phyloP scores from a whole-genome alignment of 768 basidiomycete species.

The Podaxis sp. region DNA sequence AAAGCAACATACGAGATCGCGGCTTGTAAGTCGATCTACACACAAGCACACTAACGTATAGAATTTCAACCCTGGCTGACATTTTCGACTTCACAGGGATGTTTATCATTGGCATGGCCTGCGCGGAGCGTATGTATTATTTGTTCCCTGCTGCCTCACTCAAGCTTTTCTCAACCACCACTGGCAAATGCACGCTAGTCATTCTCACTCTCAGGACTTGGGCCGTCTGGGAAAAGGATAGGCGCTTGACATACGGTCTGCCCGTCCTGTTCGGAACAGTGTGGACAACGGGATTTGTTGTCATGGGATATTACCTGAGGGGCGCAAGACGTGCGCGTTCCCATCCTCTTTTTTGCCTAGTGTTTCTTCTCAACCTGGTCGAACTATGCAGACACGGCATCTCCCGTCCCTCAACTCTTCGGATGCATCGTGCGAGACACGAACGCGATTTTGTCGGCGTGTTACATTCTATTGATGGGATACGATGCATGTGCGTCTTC shows the following conservation, averaged over 20 bases:
- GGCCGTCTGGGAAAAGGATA: conserved; percentile 11
- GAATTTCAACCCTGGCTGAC: not conserved
- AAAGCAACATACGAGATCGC: conserved; percentile 1
- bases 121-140: conserved; percentile 9
- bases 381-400: not conserved
- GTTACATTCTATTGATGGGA: conserved; percentile 5
- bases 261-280: not conserved
- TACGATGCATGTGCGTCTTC: conserved; percentile 9
- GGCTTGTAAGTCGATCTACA: conserved; percentile 1
- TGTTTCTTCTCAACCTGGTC: not conserved
- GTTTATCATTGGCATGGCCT: conserved; percentile 11
- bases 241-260: not conserved
- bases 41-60: not conserved
- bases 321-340: not conserved
- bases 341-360: not conserved
- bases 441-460: not conserved
- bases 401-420: conserved; percentile 8
- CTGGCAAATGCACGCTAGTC: conserved; percentile 1
- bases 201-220: conserved; percentile 11
- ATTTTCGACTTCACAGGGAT: not conserved
- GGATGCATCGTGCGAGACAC: conserved; percentile 6
- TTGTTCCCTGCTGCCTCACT: not conserved
- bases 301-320: conserved; percentile 2
- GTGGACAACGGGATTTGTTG: conserved; percentile 4
- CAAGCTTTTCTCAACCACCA: not conserved